Percentiles rank a stretch among this genome's conserved stretches.
Conservation (phyloP, 768 basidiomycete species). For the Pleurotus eryngii region DNA sequence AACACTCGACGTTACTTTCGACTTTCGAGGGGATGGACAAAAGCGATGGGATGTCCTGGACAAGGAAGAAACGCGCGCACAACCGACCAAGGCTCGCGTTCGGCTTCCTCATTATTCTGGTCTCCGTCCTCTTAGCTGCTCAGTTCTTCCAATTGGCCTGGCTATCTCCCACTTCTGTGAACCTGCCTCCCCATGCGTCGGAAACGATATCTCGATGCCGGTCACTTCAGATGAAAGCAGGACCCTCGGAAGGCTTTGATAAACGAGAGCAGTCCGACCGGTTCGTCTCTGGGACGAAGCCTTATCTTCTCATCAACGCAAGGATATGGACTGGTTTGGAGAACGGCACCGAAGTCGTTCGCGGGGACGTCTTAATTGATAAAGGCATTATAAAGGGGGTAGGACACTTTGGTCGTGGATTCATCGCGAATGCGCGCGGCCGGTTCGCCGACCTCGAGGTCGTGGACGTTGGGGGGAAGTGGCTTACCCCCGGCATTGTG, state of each 20-base stretch:
- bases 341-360: conserved; percentile 64
- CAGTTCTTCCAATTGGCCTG: background rate
- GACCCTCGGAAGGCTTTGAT: conserved; percentile 44
- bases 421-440: conserved; percentile 12
- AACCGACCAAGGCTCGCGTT: background rate
- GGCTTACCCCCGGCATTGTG: conserved; percentile 70
- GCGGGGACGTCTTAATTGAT: conserved; percentile 67
- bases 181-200: background rate
- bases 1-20: no score
- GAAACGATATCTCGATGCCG: conserved; percentile 33
- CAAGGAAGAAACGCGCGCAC: background rate
- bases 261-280: conserved; percentile 58
- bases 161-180: background rate
- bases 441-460: conserved; percentile 33
- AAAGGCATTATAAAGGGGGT: conserved; percentile 63
- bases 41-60: background rate
- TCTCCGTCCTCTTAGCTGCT: background rate
- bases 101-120: background rate
- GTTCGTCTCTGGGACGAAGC: conserved; percentile 58
- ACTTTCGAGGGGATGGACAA: conserved; percentile 2
- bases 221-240: conserved; percentile 35
- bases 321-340: conserved; percentile 79
- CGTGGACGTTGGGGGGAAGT: conserved; percentile 63
- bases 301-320: conserved; percentile 69
- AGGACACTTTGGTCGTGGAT: conserved; percentile 37